These are phyloP conservation scores for Batkoa obscura DNA, from an alignment of 371 early-diverging fungal species.

Conservation along the genomic window DNA sequence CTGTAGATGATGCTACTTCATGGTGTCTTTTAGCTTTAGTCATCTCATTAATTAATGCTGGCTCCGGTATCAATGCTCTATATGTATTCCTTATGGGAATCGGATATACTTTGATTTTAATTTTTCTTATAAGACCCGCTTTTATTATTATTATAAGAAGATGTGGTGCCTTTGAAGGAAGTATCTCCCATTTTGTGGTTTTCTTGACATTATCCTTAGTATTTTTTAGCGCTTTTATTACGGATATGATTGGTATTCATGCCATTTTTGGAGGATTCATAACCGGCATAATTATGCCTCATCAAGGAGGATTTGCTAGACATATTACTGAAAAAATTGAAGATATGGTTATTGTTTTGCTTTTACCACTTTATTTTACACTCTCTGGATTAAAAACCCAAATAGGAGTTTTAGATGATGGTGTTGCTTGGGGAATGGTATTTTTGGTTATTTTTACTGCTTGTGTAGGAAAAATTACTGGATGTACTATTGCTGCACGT, in stretches of 20 bases:
- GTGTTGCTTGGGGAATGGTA: slow-evolving; percentile 53
- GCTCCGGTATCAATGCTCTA: slow-evolving; percentile 36
- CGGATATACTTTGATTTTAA: slow-evolving; percentile 33
- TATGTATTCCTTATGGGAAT: slow-evolving; percentile 43
- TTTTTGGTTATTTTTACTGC: slow-evolving; percentile 54
- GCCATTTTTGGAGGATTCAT: slow-evolving; percentile 86
- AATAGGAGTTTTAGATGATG: slow-evolving; percentile 48
- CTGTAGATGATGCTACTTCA: slow-evolving; percentile 70
- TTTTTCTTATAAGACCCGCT: slow-evolving; percentile 32
- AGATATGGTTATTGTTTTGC: slow-evolving; percentile 66
- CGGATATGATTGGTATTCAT: slow-evolving; percentile 72
- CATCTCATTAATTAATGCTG: slow-evolving; percentile 48
- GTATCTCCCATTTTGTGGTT: slow-evolving; percentile 39
- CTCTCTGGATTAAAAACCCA: slow-evolving; percentile 79
- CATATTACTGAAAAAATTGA: slow-evolving; percentile 80
- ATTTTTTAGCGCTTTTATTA: slow-evolving; percentile 52
- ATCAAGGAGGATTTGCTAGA: slow-evolving; percentile 67
- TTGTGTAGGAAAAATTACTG: slow-evolving; percentile 73
- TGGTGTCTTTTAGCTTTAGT: slow-evolving; percentile 72
- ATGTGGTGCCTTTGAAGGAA: slow-evolving; percentile 27
- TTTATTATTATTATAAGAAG: slow-evolving; percentile 21
- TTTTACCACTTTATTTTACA: slow-evolving; percentile 82
- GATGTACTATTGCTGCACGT: slow-evolving; percentile 54
- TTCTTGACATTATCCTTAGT: slow-evolving; percentile 38
- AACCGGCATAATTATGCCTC: slow-evolving; percentile 73